Evolutionary conservation across 2,329 filamentous ascomycete species (phyloP), one percentile per base, ranked within the genome.

Genomic region (Sarocladium strictum): DNA sequence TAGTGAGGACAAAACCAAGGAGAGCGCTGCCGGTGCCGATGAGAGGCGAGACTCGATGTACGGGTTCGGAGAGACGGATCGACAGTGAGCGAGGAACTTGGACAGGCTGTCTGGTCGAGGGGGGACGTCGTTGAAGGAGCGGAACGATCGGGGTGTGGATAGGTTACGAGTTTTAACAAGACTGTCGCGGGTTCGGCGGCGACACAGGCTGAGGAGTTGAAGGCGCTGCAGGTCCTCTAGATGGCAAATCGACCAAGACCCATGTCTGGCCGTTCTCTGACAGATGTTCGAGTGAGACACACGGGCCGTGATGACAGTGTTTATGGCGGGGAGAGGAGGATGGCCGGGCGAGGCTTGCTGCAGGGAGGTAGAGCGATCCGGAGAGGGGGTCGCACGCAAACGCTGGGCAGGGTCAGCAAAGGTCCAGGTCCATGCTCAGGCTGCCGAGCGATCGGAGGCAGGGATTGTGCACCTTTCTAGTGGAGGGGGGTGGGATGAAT

Each of bases 381-480:
- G 19, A 23, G 43, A 47, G 43, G 24, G 43, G 43, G 43, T 26
- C n/a, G 12, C 24, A 21, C 40, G 6, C 7, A n/a, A 9, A 6
- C 17, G 17, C 15, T 43, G n/a, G 7, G 40, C 6, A 43, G 17
- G 21, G 17, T 23, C 40, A 6, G 32, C 9, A 38, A 6, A 38
- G 35, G 35, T 38, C 35, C 12, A 38, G 35, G 40, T 12, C 7
- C 17, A 43, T 12, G 40, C n/a, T 17, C 21, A 43, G 43, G 17
- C 29, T 51, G 47, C 47, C 47, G 27, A 51, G 47, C 15, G 47
- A 51, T 51, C 47, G 26, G 47, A 51, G 47, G 47, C 47, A 51
- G 47, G 47, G 47, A 51, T 51, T 49, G 26, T 49, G n/a, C 14
- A 19, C 6, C 43, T n/a, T 49, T 9, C 3, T 3, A 24, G 43